A percentile compares a stretch with the other conserved stretches of the same genome.
Evolutionary conservation across 1,139 yeast species (phyloP).

Genomic region (Sugiyamaella paludigena): DNA sequence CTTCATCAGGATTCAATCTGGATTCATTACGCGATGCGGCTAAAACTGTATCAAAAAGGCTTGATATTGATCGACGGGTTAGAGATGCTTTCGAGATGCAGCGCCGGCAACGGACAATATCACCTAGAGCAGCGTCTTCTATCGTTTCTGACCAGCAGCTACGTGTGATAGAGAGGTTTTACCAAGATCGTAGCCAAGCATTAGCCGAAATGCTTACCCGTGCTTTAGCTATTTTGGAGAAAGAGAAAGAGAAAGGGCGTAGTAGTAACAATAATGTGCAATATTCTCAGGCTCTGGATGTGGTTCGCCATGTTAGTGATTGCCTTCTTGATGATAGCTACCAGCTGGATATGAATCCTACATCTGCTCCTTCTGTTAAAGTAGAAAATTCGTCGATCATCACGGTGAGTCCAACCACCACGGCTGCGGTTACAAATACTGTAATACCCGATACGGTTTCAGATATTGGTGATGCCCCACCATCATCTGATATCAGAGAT

Average conservation of each 20-base stretch:
- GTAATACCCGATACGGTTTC: no score
- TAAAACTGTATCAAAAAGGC: constrained; percentile 22
- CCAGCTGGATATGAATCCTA: not conserved
- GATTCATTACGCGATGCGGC: constrained; percentile 29
- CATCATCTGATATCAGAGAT: not conserved
- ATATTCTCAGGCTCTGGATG: constrained; percentile 21
- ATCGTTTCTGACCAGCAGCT: not conserved
- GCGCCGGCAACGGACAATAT: not conserved
- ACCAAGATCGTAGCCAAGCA: constrained; percentile 18
- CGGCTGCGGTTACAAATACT: no score
- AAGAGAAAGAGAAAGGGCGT: not conserved
- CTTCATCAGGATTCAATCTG: constrained; percentile 21
- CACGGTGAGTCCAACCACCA: not conserved
- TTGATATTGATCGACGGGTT: constrained; percentile 26
- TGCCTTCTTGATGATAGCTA: constrained; percentile 17
- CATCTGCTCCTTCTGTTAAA: constrained; percentile 1
- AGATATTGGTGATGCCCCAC: not conserved
- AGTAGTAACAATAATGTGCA: not conserved
- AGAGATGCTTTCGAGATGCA: constrained; percentile 20
- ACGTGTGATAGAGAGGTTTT: not conserved
- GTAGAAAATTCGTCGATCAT: not conserved
- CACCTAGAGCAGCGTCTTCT: not conserved
- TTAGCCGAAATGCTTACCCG: constrained; percentile 23
- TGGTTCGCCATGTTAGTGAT: constrained; percentile 25
- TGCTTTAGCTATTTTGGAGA: constrained; percentile 17